Evolutionary conservation across 768 basidiomycete species (phyloP).

Genomic region (Rhodotorula diobovata): DNA sequence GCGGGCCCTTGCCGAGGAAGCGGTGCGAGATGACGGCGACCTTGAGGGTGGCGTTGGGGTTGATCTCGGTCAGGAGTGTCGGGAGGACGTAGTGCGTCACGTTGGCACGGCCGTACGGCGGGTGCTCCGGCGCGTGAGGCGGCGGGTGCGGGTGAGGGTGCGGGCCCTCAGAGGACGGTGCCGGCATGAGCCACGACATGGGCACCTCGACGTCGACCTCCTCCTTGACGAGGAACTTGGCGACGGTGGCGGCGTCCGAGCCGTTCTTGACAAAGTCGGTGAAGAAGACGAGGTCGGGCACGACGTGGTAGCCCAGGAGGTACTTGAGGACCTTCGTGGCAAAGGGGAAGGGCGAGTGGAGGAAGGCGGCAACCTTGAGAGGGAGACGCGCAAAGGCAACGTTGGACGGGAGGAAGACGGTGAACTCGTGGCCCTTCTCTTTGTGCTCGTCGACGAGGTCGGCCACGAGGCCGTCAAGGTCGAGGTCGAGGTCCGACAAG

Average conservation of each 20-base stretch:
- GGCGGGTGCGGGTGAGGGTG: slow-evolving; percentile 2
- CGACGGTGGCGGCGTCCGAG: slow-evolving; percentile 16
- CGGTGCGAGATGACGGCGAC: slow-evolving; percentile 37
- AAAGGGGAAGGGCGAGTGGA: slow-evolving; percentile 47
- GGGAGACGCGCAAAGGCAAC: slow-evolving; percentile 25
- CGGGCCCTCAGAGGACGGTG: background rate
- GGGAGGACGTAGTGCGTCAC: slow-evolving; percentile 40
- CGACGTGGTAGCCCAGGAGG: slow-evolving; percentile 48
- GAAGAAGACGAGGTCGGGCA: slow-evolving; percentile 47
- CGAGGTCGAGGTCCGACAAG: slow-evolving; percentile 1
- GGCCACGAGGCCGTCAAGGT: slow-evolving; percentile 7
- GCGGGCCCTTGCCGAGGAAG: slow-evolving; percentile 35
- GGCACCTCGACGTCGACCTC: slow-evolving; percentile 22
- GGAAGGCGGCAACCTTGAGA: slow-evolving; percentile 45
- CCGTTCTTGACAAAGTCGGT: slow-evolving; percentile 47
- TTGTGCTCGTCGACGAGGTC: slow-evolving; percentile 41
- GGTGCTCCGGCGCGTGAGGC: slow-evolving; percentile 8
- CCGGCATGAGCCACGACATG: background rate
- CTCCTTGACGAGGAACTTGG: background rate
- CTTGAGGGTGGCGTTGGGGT: slow-evolving; percentile 34
- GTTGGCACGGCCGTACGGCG: slow-evolving; percentile 26
- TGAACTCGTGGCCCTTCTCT: slow-evolving; percentile 36
- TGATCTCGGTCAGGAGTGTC: slow-evolving; percentile 36
- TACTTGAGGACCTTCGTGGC: slow-evolving; percentile 43
- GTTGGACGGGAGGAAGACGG: slow-evolving; percentile 29